Percentiles rank a stretch among this genome's conserved stretches.
phyloP scores from a whole-genome alignment of 257 asterid genomes.

The Solanum dulcamara region DNA sequence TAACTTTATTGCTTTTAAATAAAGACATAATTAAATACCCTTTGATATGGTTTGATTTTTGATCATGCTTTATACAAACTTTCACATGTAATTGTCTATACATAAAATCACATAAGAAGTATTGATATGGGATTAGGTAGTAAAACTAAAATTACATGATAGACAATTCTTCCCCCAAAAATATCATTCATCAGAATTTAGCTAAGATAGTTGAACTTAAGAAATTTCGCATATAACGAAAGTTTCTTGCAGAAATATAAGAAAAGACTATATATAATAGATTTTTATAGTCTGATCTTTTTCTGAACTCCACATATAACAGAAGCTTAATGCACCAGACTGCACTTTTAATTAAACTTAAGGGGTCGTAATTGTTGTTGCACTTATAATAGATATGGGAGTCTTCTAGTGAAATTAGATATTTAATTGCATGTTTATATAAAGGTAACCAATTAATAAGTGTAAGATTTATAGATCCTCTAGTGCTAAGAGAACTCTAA shows the following conservation, averaged over 20 bases:
- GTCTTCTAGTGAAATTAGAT: neutral
- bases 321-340: too few species aligned
- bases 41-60: neutral
- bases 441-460: neutral
- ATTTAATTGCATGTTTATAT: neutral
- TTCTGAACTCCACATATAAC: too few species aligned
- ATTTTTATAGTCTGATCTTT: too few species aligned
- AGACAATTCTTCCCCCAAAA: too few species aligned
- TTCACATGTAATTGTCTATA: neutral
- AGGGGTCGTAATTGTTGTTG: too few species aligned
- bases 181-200: too few species aligned
- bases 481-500: neutral
- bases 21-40: neutral
- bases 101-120: neutral
- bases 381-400: neutral
- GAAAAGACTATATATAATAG: too few species aligned
- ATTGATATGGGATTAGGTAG: neutral
- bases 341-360: too few species aligned
- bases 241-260: too few species aligned
- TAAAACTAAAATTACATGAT: neutral
- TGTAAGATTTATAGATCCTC: neutral
- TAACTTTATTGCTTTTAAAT: neutral
- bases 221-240: fast-evolving
- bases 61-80: neutral
- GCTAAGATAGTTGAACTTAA: neutral